Conservation (phyloP, 176 grass and related monocot genomes). For the Musa troglodytarum region DNA sequence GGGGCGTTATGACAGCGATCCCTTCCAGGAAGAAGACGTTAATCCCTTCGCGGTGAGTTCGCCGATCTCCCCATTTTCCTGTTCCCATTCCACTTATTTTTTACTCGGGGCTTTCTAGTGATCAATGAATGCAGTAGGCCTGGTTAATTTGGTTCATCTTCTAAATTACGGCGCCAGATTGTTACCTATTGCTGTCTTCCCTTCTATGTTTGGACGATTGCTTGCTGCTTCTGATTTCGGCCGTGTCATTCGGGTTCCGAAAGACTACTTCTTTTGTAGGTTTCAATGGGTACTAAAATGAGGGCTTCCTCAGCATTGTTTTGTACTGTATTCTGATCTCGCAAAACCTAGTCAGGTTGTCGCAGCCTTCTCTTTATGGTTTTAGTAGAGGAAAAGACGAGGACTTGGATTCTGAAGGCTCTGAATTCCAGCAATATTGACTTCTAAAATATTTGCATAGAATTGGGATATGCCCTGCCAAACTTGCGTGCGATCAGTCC, state of each 20-base stretch:
- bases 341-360: background rate
- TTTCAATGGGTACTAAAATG: background rate
- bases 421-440: background rate
- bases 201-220: background rate
- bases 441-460: background rate
- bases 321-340: background rate
- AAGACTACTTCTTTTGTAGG: background rate
- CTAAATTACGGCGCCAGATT: background rate
- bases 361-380: background rate
- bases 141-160: background rate
- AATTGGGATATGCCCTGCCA: background rate
- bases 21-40: slow-evolving; percentile 90
- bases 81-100: background rate
- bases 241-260: background rate
- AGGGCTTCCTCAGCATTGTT: background rate
- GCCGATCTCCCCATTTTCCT: background rate
- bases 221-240: background rate
- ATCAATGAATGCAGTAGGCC: slow-evolving; percentile 1
- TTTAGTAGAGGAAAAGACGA: background rate
- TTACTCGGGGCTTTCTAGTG: background rate
- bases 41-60: slow-evolving; percentile 79
- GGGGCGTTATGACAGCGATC: slow-evolving; percentile 83
- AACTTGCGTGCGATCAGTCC: too few species aligned
- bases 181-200: background rate
- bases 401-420: background rate